Evolutionary conservation across 495 filamentous ascomycete species (phyloP).

Genomic region (Xanthoparmelia taractica): DNA sequence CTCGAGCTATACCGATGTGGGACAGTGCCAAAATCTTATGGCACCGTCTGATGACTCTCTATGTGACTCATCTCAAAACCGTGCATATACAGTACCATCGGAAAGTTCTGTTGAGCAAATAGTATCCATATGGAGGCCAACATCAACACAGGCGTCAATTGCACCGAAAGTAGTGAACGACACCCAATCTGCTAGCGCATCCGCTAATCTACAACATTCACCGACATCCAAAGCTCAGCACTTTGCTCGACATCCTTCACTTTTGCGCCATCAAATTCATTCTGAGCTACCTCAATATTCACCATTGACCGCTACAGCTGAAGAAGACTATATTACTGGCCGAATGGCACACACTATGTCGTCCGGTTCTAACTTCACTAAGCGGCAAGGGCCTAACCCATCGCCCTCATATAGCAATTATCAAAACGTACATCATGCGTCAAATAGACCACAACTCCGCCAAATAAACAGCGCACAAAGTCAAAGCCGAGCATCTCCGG

Average conservation of each 20-base stretch:
- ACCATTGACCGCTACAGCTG: neutral
- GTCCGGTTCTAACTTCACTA: neutral
- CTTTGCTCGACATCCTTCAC: neutral
- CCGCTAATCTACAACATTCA: conserved; percentile 7
- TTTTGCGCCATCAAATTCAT: conserved; percentile 3
- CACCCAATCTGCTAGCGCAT: neutral
- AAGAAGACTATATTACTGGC: neutral
- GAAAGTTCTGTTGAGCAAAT: neutral
- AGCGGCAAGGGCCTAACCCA: neutral
- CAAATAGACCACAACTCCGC: neutral
- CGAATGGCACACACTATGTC: neutral
- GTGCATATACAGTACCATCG: neutral
- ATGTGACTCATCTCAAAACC: neutral
- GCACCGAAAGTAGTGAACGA: neutral
- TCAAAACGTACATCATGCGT: neutral
- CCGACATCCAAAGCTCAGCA: conserved; percentile 3
- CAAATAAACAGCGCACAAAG: neutral
- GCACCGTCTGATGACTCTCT: neutral
- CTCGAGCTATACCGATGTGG: neutral
- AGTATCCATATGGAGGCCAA: neutral
- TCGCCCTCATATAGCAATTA: too few relatives aligned
- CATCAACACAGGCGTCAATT: neutral
- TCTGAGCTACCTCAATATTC: neutral
- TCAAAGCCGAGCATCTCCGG: neutral
- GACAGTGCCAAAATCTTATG: neutral